Evolutionary conservation across 257 asterid species (phyloP).

Genomic region (Jasminum sambac): DNA sequence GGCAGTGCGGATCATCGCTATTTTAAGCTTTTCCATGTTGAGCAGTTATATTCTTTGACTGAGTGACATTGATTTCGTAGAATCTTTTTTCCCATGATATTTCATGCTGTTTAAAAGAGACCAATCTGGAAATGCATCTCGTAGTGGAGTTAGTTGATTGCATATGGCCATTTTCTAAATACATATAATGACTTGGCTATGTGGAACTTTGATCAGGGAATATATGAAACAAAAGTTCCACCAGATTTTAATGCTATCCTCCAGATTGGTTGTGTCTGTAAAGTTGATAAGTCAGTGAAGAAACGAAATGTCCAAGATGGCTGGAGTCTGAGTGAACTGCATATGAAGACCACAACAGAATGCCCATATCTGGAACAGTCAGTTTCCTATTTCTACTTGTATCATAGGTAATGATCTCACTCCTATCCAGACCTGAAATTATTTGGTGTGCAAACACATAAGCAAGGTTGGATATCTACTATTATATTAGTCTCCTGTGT

Average conservation of each 20-base stretch:
- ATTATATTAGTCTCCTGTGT: conserved; percentile 4
- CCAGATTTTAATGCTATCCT: conserved; percentile 75
- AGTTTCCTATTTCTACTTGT: conserved; percentile 75
- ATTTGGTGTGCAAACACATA: conserved; percentile 16
- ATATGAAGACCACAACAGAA: conserved; percentile 97
- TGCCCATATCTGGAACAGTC: conserved; percentile 87
- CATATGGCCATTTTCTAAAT: not conserved
- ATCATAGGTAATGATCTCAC: conserved; percentile 65
- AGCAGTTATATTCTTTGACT: conserved; percentile 7
- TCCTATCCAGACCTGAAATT: conserved; percentile 1
- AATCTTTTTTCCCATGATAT: conserved; percentile 9
- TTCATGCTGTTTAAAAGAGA: not conserved
- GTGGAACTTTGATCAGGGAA: conserved; percentile 63
- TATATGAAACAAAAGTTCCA: conserved; percentile 88
- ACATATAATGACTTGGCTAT: conserved; percentile 17
- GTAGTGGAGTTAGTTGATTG: conserved; percentile 15
- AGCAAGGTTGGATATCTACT: conserved; percentile 10
- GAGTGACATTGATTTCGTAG: not conserved
- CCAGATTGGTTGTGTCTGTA: conserved; percentile 94
- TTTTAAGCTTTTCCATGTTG: conserved; percentile 3
- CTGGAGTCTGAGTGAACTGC: conserved; percentile 87
- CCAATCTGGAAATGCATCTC: conserved; percentile 3
- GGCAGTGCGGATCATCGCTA: not conserved
- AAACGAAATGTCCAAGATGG: conserved; percentile 68
- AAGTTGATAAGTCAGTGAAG: conserved; percentile 82